Evolutionary conservation across 1,139 yeast genomes (phyloP).

Genomic region (Pichia sp.): DNA sequence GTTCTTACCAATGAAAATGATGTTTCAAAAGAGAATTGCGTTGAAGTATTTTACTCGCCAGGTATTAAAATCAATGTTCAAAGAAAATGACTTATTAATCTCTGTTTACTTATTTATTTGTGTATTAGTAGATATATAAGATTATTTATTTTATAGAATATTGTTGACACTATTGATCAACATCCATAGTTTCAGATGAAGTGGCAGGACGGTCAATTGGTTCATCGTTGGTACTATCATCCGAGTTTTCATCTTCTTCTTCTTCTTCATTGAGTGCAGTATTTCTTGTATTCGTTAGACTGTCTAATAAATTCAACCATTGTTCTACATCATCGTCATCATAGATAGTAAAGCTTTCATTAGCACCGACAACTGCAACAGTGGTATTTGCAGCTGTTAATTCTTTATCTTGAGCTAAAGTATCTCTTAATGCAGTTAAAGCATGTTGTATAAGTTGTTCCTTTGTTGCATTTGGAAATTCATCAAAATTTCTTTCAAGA

Average conservation of each 20-base stretch:
- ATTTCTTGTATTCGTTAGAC: conserved; percentile 45
- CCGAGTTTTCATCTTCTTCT: conserved; percentile 27
- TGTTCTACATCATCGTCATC: conserved; percentile 84
- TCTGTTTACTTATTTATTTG: neutral
- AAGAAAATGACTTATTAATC: neutral
- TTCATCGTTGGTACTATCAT: conserved; percentile 2
- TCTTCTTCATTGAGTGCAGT: conserved; percentile 35
- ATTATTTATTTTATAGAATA: neutral
- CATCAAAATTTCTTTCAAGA: conserved; percentile 75
- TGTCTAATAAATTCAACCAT: conserved; percentile 53
- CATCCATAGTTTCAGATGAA: conserved; percentile 13
- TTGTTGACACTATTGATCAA: conserved; percentile 4
- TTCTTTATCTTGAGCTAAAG: conserved; percentile 90
- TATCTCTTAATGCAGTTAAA: conserved; percentile 86
- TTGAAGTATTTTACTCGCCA: conserved; percentile 68
- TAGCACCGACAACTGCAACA: conserved; percentile 85
- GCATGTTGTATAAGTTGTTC: conserved; percentile 84
- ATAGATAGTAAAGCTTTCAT: conserved; percentile 61
- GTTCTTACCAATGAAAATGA: conserved; percentile 83
- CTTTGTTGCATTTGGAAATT: conserved; percentile 51
- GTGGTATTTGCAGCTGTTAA: conserved; percentile 78
- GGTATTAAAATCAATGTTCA: conserved; percentile 36
- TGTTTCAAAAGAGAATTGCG: conserved; percentile 71
- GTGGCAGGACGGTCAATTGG: neutral
- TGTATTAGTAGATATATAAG: neutral